Conservation (phyloP, 805 yeast genomes). For the Kuraishia borneana region DNA sequence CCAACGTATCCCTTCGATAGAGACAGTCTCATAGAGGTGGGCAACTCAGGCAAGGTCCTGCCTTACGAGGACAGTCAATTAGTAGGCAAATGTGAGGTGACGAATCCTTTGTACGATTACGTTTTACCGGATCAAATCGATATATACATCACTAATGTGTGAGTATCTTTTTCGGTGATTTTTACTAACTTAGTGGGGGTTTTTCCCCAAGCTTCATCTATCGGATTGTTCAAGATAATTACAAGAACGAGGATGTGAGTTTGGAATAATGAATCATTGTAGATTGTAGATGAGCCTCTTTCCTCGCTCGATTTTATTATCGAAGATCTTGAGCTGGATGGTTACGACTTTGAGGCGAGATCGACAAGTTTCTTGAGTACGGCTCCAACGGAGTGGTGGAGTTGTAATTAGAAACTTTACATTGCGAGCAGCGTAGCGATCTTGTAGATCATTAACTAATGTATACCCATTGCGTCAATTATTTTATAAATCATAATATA, state of each 20-base stretch:
- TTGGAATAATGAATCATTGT: slow-evolving; percentile 20
- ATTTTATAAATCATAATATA: no score
- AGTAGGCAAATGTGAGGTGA: slow-evolving; percentile 65
- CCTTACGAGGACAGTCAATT: slow-evolving; percentile 61
- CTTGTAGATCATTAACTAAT: no score
- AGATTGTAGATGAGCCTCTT: slow-evolving; percentile 28
- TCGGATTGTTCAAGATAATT: slow-evolving; percentile 90
- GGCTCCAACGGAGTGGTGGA: slow-evolving; percentile 29
- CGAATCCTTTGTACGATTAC: slow-evolving; percentile 86
- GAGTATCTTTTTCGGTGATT: slow-evolving; percentile 10
- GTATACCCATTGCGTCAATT: no score
- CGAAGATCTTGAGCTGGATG: slow-evolving; percentile 55
- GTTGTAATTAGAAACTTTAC: slow-evolving; percentile 25
- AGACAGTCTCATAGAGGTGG: slow-evolving; percentile 78
- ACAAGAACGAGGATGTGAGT: slow-evolving; percentile 72
- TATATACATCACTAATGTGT: slow-evolving; percentile 82
- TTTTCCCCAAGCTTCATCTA: slow-evolving; percentile 93
- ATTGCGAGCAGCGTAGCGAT: no score
- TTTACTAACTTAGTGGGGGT: slow-evolving; percentile 48
- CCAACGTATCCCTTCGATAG: slow-evolving; percentile 88
- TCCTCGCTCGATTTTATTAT: slow-evolving; percentile 50
- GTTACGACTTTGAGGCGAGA: slow-evolving; percentile 35
- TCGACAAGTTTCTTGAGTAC: slow-evolving; percentile 44
- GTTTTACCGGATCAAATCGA: slow-evolving; percentile 91
- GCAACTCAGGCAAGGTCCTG: slow-evolving; percentile 83